Base-by-base conservation (phyloP, 129 eudicot genomes). In the Silybum marianum region DNA sequence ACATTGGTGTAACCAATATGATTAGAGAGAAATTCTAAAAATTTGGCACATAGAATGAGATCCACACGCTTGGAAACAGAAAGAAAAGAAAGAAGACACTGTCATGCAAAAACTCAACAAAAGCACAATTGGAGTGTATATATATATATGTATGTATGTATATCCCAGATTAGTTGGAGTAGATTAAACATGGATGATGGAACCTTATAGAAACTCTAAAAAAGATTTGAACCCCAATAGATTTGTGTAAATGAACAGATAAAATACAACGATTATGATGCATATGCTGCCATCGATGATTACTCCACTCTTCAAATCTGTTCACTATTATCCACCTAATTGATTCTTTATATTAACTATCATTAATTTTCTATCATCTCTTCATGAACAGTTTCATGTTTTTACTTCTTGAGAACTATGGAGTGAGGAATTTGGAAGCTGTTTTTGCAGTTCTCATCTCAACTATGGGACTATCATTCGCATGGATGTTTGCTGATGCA, bases 341-440 rank as follows among this genome's bases (percentile, higher is more conserved):
- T 78, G 46, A 9, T 63, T 44, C 72, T 18, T 83, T 26, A 13
- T 6, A 7, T 44, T 44, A 39, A 39, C 36, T 18, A 26, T 66
- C 9, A 28, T 81, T 62, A 58, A 36, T 48, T 68, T 34, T 74
- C 24, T 19, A 79, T 79, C 60, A 68, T 71, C 60, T 85, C 46
- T 85, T 65, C 4, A 0, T 80, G 81, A 68, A 82, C 95, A 95
- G 99, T 84, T 92, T 95, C 89, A 86, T 91, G 51, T 91, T 95
- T 75, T 81, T 95, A 82, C 92, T 95, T 84, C 97, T 95, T 30
- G 99, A 95, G 85, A 95, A 90, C 83, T 95, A 95, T 81, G 99
- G 99, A 84, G 97, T 95, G 84, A 88, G 99, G 89, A 95, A 92
- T 88, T 82, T 95, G 90, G 99, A 95, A 86, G 99, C 95, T 85